Conservation (phyloP, 2,329 filamentous ascomycete species). For the Paraphaeosphaeria minitans region DNA sequence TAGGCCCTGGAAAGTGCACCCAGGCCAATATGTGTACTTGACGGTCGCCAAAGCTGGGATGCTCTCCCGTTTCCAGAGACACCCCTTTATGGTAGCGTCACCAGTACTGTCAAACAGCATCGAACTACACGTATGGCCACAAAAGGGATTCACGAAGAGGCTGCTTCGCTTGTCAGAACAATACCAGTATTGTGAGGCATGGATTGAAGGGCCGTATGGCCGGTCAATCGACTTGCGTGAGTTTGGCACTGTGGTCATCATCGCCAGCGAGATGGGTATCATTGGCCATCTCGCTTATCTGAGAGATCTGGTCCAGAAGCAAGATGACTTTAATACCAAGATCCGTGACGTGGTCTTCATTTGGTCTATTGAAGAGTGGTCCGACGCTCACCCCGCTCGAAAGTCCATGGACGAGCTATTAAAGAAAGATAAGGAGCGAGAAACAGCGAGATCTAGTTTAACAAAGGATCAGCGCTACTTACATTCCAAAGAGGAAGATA, state of each 20-base stretch:
- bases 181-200: slow-evolving; percentile 3
- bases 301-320: slow-evolving; percentile 16
- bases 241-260: slow-evolving; percentile 21
- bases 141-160: slow-evolving; percentile 17
- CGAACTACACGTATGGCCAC: slow-evolving; percentile 16
- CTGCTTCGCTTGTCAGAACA: background rate
- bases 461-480: background rate
- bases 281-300: slow-evolving; percentile 18
- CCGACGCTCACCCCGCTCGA: slow-evolving; percentile 14
- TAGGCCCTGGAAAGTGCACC: slow-evolving; percentile 18
- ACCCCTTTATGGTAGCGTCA: slow-evolving; percentile 19
- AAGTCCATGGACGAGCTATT: slow-evolving; percentile 13
- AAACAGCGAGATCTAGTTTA: background rate
- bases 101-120: slow-evolving; percentile 6
- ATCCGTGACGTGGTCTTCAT: slow-evolving; percentile 22
- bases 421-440: background rate
- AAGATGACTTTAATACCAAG: slow-evolving; percentile 16
- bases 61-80: slow-evolving; percentile 19
- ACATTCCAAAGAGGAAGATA: background rate
- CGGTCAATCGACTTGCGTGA: slow-evolving; percentile 16
- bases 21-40: slow-evolving; percentile 24
- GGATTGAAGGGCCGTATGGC: slow-evolving; percentile 20
- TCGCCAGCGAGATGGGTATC: slow-evolving; percentile 25
- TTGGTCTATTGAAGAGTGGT: slow-evolving; percentile 18
- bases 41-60: slow-evolving; percentile 15